phyloP scores from a whole-genome alignment of 2,329 filamentous ascomycete genomes.

The Ilyonectria robusta region DNA sequence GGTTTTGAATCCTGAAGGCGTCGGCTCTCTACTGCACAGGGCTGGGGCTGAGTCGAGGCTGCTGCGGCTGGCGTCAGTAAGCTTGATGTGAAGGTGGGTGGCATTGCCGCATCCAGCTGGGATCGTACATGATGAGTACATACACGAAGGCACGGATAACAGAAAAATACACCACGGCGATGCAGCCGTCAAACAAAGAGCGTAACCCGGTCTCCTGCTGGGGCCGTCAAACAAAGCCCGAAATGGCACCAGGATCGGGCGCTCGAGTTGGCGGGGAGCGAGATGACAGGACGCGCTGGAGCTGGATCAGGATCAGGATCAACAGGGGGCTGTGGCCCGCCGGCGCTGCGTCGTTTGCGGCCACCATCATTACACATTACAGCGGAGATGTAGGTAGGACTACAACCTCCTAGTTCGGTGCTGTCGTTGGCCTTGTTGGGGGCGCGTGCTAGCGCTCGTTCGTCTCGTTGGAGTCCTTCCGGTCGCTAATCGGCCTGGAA shows the following conservation, averaged over 20 bases:
- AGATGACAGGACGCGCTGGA: not conserved
- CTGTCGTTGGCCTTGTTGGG: constrained; percentile 1
- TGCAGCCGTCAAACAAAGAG: not conserved
- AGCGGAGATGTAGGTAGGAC: not conserved
- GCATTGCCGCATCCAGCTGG: not conserved
- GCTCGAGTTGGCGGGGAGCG: not conserved
- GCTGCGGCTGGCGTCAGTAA: constrained; percentile 31
- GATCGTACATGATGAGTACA: constrained; percentile 4
- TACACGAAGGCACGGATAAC: not conserved
- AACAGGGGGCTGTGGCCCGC: not conserved
- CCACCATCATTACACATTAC: too few relatives aligned
- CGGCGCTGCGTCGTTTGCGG: not conserved
- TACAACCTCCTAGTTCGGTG: not conserved
- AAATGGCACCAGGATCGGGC: constrained; percentile 20
- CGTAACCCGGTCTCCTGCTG: constrained; percentile 20
- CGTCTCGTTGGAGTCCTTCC: not conserved
- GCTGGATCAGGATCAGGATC: not conserved
- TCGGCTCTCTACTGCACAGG: constrained; percentile 35
- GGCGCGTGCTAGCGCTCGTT: constrained; percentile 7
- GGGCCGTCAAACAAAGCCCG: constrained; percentile 10
- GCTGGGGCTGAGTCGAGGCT: constrained; percentile 48
- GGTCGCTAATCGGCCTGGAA: not conserved
- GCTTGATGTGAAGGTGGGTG: constrained; percentile 9
- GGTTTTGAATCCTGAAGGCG: not conserved
- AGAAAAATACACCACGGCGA: not conserved